Percentiles rank a stretch among this genome's conserved stretches.
phyloP scores from a whole-genome alignment of 2,329 filamentous ascomycete species.

The Microascus cirrosus region DNA sequence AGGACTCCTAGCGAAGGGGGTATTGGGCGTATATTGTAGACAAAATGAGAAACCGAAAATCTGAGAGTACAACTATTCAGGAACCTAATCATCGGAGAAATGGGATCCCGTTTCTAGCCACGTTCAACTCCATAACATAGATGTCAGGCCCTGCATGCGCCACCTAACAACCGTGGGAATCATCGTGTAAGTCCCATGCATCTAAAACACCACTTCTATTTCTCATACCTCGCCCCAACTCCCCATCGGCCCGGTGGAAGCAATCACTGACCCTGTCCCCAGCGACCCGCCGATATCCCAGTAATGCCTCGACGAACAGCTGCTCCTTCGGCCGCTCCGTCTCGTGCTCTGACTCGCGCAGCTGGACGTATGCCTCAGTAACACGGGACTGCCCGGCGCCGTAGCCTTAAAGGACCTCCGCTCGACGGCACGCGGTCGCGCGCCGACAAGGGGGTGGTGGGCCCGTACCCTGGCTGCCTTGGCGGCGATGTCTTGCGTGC shows the following conservation, averaged over 20 bases:
- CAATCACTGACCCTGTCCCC: slow-evolving; percentile 63
- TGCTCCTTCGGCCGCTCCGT: slow-evolving; percentile 56
- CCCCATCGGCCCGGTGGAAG: slow-evolving; percentile 56
- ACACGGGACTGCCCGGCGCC: slow-evolving; percentile 35
- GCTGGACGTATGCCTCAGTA: slow-evolving; percentile 46
- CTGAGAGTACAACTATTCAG: background rate
- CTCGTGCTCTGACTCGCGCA: slow-evolving; percentile 84
- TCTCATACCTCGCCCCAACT: slow-evolving; percentile 65
- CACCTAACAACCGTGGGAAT: background rate
- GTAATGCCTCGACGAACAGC: slow-evolving; percentile 70
- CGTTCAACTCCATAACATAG: background rate
- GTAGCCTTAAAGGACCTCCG: slow-evolving; percentile 45
- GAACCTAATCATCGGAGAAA: background rate
- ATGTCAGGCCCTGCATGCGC: no score
- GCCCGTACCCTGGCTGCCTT: slow-evolving; percentile 77
- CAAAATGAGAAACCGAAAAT: background rate
- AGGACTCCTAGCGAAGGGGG: background rate
- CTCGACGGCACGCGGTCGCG: slow-evolving; percentile 37
- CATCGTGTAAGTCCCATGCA: background rate
- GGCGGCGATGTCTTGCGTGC: slow-evolving; percentile 55
- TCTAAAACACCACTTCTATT: background rate
- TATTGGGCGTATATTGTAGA: background rate
- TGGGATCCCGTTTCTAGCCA: background rate
- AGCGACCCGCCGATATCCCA: slow-evolving; percentile 83
- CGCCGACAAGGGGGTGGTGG: slow-evolving; percentile 75